Base-by-base conservation (phyloP, 2,329 filamentous ascomycete species). In the Pseudomassariella vexata region DNA sequence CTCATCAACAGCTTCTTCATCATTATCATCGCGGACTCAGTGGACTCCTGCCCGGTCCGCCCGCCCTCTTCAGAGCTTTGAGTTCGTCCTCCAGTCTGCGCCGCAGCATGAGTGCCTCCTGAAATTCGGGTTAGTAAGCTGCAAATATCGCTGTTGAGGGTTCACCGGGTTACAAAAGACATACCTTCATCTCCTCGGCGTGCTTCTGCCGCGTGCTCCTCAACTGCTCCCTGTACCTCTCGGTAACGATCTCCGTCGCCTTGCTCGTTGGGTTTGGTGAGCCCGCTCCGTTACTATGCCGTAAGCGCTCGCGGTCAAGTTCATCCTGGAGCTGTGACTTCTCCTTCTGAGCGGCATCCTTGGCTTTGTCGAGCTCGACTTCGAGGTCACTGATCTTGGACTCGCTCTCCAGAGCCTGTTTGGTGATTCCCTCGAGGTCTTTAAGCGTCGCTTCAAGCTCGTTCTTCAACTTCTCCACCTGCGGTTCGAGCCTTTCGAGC, bases 391-490 rank as follows among this genome's bases (percentile, higher is more conserved):
- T 45, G 27, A 57, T 56, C 42, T 50, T 53, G 40, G 51, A 50
- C 40, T 57, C 53, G 34, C 49, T 52, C 32, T 53, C 52, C 12
- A 56, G 39, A 11, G 53, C 53, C 34, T 55, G 53, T 36, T 51
- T 50, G 30, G 55, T 50, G 3, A 56, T 46, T 19, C 49, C 46
- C 10, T 50, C 49, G 24, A 56, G 40, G 38, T 56, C 52, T 28
- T 50, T 39, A 24, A 47, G 48, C 8, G 52, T 54, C n/a, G 67
- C 59, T 37, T 77, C 72, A 14, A 94, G 64, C 47, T 87, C 79
- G 50, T 82, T 87, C 52, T 83, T 75, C 35, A 79, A 60, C 39
- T 59, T 60, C 28, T 66, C 63, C 15, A 76, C 57, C 43, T 75
- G 65, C 15, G 54, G 49, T 52, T 83, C 74, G 34, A 79, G 60